Evolutionary conservation across 768 basidiomycete species (phyloP).

Genomic region (Polyporus arcularius): DNA sequence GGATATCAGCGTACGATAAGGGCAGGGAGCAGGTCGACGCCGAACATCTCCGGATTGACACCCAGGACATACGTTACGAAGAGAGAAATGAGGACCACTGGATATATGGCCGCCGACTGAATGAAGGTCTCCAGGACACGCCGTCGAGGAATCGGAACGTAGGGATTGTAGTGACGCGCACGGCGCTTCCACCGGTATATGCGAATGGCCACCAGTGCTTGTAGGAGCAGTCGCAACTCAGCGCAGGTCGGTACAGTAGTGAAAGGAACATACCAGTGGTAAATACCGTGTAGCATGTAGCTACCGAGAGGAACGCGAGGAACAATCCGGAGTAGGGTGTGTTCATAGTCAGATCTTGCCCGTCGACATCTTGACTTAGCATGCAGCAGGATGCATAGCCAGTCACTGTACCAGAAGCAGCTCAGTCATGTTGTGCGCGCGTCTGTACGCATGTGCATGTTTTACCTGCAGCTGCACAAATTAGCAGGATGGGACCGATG

Average conservation of each 20-base stretch:
- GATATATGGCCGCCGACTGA: background rate
- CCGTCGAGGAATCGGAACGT: background rate
- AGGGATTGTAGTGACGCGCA: background rate
- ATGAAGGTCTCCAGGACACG: background rate
- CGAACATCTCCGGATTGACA: background rate
- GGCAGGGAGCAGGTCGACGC: background rate
- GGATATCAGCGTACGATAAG: constrained; percentile 1
- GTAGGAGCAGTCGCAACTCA: too few relatives aligned
- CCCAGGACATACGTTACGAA: background rate
- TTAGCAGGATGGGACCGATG: background rate
- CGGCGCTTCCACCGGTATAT: background rate
- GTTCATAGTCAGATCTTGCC: background rate
- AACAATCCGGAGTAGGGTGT: background rate
- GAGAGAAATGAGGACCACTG: background rate
- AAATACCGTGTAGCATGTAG: background rate
- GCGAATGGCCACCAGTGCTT: background rate
- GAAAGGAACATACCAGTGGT: background rate
- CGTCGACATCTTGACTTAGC: background rate
- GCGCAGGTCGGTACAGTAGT: too few relatives aligned
- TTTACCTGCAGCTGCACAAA: background rate
- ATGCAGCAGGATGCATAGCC: too few relatives aligned
- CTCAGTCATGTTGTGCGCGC: too few relatives aligned
- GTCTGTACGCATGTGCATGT: too few relatives aligned
- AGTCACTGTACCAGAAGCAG: too few relatives aligned
- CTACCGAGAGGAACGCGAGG: background rate